Conservation (phyloP, 2,329 filamentous ascomycete species). For the Xylaria sp. region DNA sequence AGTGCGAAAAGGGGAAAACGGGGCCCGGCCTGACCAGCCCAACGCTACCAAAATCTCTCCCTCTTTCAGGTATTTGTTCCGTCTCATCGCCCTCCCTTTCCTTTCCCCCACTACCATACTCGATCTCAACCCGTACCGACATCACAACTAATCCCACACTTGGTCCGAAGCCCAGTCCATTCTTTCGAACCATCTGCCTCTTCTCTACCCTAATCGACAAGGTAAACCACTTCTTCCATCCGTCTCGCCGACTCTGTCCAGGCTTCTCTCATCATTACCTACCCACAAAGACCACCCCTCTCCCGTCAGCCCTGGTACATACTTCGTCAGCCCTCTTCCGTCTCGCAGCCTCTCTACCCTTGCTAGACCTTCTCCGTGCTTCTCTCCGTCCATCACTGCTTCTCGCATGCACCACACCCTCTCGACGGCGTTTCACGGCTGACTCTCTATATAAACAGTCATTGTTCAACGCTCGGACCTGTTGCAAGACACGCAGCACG, state of each 20-base stretch:
- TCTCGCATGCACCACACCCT: constrained; percentile 4
- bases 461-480: constrained; percentile 12
- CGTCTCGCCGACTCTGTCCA: background rate
- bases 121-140: background rate
- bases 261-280: background rate
- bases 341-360: constrained; percentile 4
- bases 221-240: background rate
- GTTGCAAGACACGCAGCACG: constrained; percentile 19
- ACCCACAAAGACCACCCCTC: too few species aligned
- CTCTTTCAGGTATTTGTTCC: constrained; percentile 15
- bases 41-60: constrained; percentile 16
- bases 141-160: background rate
- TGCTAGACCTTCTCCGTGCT: constrained; percentile 1
- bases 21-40: constrained; percentile 6
- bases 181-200: background rate
- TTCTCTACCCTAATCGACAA: background rate
- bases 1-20: background rate
- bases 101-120: constrained; percentile 22
- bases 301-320: constrained; percentile 8
- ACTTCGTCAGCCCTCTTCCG: constrained; percentile 3
- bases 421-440: constrained; percentile 27
- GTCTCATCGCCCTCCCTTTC: constrained; percentile 20
- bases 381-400: background rate
- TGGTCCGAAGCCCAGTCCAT: background rate
- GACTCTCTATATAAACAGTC: constrained; percentile 27